These are phyloP conservation scores for Flaveria robusta DNA, from an alignment of 129 eudicot genomes.

Conservation along the genomic window DNA sequence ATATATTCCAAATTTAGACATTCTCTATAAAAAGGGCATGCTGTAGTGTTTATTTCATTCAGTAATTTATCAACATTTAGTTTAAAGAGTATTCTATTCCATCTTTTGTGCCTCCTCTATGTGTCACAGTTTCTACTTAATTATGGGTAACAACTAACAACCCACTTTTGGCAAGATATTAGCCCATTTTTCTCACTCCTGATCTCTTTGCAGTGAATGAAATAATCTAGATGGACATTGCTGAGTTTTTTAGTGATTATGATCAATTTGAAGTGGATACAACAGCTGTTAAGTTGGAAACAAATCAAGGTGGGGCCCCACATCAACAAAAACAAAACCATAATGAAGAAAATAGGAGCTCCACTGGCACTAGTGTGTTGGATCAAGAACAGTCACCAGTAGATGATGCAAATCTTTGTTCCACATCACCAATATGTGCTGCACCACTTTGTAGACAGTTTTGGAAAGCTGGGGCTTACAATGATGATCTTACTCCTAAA, in stretches of 20 bases:
- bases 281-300: slow-evolving; percentile 46
- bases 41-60: not conserved
- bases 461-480: slow-evolving; percentile 92
- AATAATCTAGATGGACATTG: slow-evolving; percentile 31
- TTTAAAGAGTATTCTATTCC: too few species aligned
- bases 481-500: slow-evolving; percentile 50
- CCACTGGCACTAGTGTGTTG: slow-evolving; percentile 43
- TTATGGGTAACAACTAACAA: too few species aligned
- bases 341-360: slow-evolving; percentile 49
- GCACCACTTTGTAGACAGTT: slow-evolving; percentile 90
- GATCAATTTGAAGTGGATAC: slow-evolving; percentile 41
- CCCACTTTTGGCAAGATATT: too few species aligned
- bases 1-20: not conserved
- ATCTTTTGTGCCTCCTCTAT: not conserved
- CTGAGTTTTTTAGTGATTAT: slow-evolving; percentile 38
- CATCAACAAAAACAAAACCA: slow-evolving; percentile 31
- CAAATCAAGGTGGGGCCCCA: slow-evolving; percentile 11
- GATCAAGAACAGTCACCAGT: slow-evolving; percentile 51
- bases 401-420: slow-evolving; percentile 58
- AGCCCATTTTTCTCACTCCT: too few species aligned
- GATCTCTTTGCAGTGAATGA: slow-evolving; percentile 17
- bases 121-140: not conserved
- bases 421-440: slow-evolving; percentile 62
- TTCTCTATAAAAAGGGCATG: not conserved
- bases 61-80: not conserved